Evolutionary conservation across 257 asterid species (phyloP).

Genomic region (Jasminum sambac): DNA sequence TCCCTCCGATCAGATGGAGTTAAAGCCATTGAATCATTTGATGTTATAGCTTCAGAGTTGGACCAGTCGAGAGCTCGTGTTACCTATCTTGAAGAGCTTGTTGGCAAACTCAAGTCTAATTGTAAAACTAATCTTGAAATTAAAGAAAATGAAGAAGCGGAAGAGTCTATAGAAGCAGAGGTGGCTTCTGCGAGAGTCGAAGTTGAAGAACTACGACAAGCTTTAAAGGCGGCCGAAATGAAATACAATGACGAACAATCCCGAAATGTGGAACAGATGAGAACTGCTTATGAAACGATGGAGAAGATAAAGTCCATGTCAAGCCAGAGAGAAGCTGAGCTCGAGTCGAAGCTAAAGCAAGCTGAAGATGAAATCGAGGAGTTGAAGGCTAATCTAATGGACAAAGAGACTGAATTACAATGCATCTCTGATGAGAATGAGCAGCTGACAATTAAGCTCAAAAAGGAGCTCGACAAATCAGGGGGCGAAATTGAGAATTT

Average conservation of each 20-base stretch:
- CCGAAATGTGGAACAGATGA: conserved; percentile 38
- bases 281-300: conserved; percentile 50
- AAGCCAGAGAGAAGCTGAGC: conserved; percentile 49
- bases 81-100: conserved; percentile 57
- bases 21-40: conserved; percentile 47
- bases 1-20: conserved; percentile 56
- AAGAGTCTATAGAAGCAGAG: conserved; percentile 38
- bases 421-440: conserved; percentile 87
- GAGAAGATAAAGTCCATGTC: conserved; percentile 55
- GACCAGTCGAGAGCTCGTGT: conserved; percentile 66
- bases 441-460: conserved; percentile 43
- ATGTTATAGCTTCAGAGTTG: conserved; percentile 55
- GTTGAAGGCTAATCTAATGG: conserved; percentile 80
- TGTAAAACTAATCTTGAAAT: conserved; percentile 9
- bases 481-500: conserved; percentile 38
- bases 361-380: conserved; percentile 62
- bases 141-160: conserved; percentile 16
- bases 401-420: conserved; percentile 85
- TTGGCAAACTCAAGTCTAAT: conserved; percentile 49
- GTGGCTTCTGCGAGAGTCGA: conserved; percentile 50
- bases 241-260: conserved; percentile 57
- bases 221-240: conserved; percentile 68
- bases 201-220: conserved; percentile 48
- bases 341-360: conserved; percentile 44
- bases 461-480: conserved; percentile 48